Evolutionary conservation across 352 stramenopile genomes (phyloP).

Genomic region (Globisporangium spinosum): DNA sequence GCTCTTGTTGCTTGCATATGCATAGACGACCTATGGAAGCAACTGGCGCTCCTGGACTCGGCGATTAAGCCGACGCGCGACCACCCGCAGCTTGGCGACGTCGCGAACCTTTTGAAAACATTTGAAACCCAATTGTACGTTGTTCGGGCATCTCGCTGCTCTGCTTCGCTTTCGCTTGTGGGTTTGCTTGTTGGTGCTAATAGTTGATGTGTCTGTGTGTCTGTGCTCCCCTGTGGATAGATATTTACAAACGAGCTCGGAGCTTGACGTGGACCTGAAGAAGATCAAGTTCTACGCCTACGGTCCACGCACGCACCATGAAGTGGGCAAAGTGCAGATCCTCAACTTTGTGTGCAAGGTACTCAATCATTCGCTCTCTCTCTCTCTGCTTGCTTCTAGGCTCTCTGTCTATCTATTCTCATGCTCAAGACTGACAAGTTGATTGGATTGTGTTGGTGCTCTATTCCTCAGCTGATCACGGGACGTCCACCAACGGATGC

Average conservation of each 20-base stretch:
- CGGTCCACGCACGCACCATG: slow-evolving; percentile 54
- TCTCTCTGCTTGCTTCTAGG: neutral
- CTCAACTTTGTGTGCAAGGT: slow-evolving; percentile 89
- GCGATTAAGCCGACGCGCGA: slow-evolving; percentile 56
- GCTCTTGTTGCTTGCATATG: neutral
- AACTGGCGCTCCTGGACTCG: slow-evolving; percentile 57
- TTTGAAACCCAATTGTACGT: slow-evolving; percentile 78
- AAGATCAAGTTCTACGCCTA: slow-evolving; percentile 77
- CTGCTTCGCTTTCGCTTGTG: neutral
- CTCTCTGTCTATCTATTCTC: neutral
- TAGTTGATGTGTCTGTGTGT: neutral
- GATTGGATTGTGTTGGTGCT: neutral
- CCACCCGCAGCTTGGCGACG: slow-evolving; percentile 67
- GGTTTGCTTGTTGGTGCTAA: neutral
- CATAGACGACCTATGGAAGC: slow-evolving; percentile 79
- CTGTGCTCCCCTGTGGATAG: slow-evolving; percentile 20
- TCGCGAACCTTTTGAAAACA: slow-evolving; percentile 65
- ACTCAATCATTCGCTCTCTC: neutral
- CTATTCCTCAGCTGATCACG: slow-evolving; percentile 51
- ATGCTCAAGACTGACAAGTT: neutral
- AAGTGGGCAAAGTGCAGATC: slow-evolving; percentile 86
- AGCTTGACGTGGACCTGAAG: slow-evolving; percentile 74
- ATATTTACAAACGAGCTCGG: slow-evolving; percentile 63
- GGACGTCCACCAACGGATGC: slow-evolving; percentile 58
- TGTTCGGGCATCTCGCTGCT: neutral